phyloP scores from a whole-genome alignment of 495 filamentous ascomycete species.

The Aspergillus asperescens region DNA sequence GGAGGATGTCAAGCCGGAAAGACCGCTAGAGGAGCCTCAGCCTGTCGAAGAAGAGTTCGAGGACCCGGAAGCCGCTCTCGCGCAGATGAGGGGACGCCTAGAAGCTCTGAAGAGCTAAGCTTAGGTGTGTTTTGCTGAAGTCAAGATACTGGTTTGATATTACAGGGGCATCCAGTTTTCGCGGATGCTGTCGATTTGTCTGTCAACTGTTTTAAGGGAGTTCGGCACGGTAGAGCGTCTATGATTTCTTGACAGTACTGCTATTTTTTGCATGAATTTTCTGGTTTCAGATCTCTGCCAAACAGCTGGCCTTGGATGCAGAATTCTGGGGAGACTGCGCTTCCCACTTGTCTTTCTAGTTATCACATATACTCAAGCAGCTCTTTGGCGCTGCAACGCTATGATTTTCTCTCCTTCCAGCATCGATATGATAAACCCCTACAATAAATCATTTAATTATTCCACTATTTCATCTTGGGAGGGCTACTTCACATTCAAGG shows the following conservation, averaged over 20 bases:
- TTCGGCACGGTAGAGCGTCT: slow-evolving; percentile 16
- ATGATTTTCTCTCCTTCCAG: no score
- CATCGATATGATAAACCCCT: no score
- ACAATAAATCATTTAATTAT: no score
- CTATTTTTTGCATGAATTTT: not conserved
- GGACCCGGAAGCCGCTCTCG: slow-evolving; percentile 78
- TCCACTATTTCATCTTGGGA: no score
- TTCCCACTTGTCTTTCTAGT: not conserved
- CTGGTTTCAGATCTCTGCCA: slow-evolving; percentile 4
- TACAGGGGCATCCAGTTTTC: not conserved
- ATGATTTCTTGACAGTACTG: not conserved
- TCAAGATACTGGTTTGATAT: not conserved
- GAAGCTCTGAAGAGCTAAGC: slow-evolving; percentile 84
- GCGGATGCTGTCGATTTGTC: not conserved
- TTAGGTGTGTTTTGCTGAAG: no score
- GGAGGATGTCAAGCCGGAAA: slow-evolving; percentile 47
- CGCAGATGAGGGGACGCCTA: slow-evolving; percentile 86
- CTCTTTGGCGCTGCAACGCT: not conserved
- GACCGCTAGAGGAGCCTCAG: slow-evolving; percentile 52
- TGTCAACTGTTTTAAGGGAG: slow-evolving; percentile 7
- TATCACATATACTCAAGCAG: not conserved
- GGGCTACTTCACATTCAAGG: no score
- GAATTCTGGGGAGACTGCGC: not conserved
- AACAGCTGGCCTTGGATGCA: slow-evolving; percentile 14
- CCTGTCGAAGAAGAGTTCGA: slow-evolving; percentile 69